These are phyloP conservation scores for Populus simonii DNA, from an alignment of 345 rosid species.

Conservation along the genomic window DNA sequence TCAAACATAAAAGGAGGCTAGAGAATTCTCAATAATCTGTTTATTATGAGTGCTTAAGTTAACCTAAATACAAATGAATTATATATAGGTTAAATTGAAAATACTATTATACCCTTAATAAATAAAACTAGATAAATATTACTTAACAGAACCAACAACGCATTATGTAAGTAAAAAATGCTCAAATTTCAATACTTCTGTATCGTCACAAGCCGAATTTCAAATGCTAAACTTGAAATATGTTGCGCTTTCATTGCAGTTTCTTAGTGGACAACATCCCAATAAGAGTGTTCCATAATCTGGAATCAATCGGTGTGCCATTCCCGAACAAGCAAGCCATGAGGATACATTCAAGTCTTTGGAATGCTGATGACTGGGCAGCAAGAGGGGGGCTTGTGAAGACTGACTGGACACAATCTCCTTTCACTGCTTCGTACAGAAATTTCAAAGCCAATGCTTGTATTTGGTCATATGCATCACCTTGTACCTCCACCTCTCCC, in stretches of 20 bases:
- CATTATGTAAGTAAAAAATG: not conserved
- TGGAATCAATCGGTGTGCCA: constrained; percentile 1
- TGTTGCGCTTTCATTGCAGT: not conserved
- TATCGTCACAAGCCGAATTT: not conserved
- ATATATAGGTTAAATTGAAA: too few species aligned
- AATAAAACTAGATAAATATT: too few species aligned
- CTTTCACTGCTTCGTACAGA: constrained; percentile 3
- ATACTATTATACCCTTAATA: too few species aligned
- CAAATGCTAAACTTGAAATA: not conserved
- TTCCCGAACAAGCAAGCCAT: constrained; percentile 15
- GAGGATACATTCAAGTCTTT: constrained; percentile 6
- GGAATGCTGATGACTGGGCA: constrained; percentile 20
- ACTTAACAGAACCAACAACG: not conserved
- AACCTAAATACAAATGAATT: too few species aligned
- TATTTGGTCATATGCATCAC: not conserved
- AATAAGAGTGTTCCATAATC: constrained; percentile 11
- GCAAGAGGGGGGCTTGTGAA: constrained; percentile 11
- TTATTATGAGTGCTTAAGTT: too few species aligned
- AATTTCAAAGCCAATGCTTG: constrained; percentile 6
- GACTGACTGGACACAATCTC: constrained; percentile 17
- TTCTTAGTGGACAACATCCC: constrained; percentile 16
- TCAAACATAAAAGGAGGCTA: too few species aligned
- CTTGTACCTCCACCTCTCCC: not conserved
- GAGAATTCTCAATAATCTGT: too few species aligned
- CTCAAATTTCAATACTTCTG: not conserved